Percentiles rank a stretch among this genome's conserved stretches.
These are phyloP conservation scores for Leishmania gerbilli DNA, from an alignment of 208 protist genomes.

Conservation along the genomic window DNA sequence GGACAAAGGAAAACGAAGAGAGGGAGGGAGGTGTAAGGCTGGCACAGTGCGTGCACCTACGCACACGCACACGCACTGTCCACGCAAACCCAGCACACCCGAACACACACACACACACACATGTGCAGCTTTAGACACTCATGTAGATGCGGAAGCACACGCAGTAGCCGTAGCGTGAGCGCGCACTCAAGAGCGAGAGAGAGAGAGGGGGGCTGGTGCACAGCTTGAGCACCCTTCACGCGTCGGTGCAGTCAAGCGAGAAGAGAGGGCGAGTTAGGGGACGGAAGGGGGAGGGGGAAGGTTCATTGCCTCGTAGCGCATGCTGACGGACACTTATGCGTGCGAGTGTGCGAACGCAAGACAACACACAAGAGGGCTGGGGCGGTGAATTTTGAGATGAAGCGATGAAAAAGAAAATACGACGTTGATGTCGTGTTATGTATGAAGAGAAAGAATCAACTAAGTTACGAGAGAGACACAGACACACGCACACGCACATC, in stretches of 20 bases:
- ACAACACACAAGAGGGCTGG: background rate
- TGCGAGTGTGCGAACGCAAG: background rate
- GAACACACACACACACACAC: background rate
- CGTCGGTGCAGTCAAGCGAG: background rate
- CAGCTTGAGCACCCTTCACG: background rate
- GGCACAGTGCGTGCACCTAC: background rate
- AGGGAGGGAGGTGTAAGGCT: background rate
- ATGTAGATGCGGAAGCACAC: background rate
- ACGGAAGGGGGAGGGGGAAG: background rate
- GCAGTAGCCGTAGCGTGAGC: background rate
- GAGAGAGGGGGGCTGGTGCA: background rate
- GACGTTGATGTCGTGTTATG: background rate
- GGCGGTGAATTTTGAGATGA: background rate
- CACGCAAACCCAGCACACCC: background rate
- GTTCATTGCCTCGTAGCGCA: background rate
- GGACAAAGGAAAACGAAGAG: background rate
- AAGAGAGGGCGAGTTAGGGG: constrained; percentile 4
- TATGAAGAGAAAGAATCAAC: background rate
- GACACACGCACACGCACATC: background rate
- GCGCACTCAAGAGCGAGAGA: background rate
- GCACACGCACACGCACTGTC: background rate
- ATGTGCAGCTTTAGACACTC: background rate
- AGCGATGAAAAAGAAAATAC: background rate
- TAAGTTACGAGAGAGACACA: background rate
- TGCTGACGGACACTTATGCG: background rate